Conservation (phyloP, 306 rosid species). For the Acacia acuminata region DNA sequence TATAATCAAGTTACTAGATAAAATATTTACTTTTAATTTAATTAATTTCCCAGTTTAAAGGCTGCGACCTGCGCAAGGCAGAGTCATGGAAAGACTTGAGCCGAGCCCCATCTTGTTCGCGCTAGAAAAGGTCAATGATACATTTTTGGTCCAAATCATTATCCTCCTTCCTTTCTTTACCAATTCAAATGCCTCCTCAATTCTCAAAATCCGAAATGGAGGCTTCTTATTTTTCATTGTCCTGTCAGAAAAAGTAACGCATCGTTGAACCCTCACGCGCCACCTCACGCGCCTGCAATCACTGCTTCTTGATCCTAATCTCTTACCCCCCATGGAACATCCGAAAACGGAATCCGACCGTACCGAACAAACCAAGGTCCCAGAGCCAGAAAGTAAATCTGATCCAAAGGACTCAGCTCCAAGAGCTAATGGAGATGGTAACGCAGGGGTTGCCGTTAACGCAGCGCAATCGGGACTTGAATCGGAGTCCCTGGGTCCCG, state of each 20-base stretch:
- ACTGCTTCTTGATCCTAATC: neutral
- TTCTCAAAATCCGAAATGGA: neutral
- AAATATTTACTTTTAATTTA: no score
- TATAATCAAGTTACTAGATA: no score
- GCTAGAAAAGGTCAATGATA: constrained; percentile 7
- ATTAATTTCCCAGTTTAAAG: neutral
- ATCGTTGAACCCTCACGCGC: constrained; percentile 11
- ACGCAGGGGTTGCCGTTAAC: constrained; percentile 37
- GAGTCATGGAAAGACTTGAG: neutral
- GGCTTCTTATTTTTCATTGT: neutral
- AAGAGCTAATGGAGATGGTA: constrained; percentile 36
- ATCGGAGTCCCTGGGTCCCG: neutral
- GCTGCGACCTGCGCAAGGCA: neutral
- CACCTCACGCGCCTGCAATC: constrained; percentile 18
- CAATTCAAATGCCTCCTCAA: neutral
- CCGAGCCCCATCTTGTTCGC: neutral
- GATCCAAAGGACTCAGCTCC: constrained; percentile 32
- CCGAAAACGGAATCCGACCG: constrained; percentile 37
- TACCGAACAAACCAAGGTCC: neutral
- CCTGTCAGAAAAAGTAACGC: neutral
- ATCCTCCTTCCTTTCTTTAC: neutral
- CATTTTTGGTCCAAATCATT: neutral
- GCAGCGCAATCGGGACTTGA: constrained; percentile 14
- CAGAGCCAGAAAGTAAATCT: constrained; percentile 21
- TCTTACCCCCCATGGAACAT: constrained; percentile 39